Conservation (phyloP, 495 filamentous ascomycete genomes). For the Penicillium taxi region DNA sequence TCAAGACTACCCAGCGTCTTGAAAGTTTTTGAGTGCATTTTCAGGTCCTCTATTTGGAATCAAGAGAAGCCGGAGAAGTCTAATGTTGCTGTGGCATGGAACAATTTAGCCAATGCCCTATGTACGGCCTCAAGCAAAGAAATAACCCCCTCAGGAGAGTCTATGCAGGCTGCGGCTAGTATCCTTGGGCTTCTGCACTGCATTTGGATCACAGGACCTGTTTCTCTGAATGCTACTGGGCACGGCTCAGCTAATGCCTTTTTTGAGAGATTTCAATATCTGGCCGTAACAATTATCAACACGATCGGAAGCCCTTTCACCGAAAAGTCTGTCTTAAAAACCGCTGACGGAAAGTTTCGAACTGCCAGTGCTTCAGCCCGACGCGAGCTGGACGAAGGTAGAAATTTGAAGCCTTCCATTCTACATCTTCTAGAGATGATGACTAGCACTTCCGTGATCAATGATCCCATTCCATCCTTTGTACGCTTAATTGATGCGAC, state of each 20-base stretch:
- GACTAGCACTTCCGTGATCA: constrained; percentile 12
- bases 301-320: constrained; percentile 70
- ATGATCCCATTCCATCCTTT: constrained; percentile 24
- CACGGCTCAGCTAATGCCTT: constrained; percentile 36
- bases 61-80: constrained; percentile 35
- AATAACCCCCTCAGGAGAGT: constrained; percentile 78
- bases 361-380: constrained; percentile 43
- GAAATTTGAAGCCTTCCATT: constrained; percentile 29
- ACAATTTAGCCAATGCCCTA: constrained; percentile 56
- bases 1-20: constrained; percentile 56
- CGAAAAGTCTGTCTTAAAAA: constrained; percentile 55
- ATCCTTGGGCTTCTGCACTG: constrained; percentile 58
- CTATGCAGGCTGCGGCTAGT: constrained; percentile 67
- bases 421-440: constrained; percentile 36
- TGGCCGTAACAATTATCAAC: constrained; percentile 54
- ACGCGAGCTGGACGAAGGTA: constrained; percentile 17
- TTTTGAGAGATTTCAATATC: constrained; percentile 49
- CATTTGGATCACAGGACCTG: constrained; percentile 50
- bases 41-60: constrained; percentile 49
- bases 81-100: constrained; percentile 56
- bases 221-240: constrained; percentile 29
- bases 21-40: constrained; percentile 52
- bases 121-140: constrained; percentile 78
- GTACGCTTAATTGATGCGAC: constrained; percentile 24
- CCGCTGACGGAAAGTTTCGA: constrained; percentile 35